Base-by-base conservation (phyloP, 768 basidiomycete genomes). In the Tylopilus cervinicoccineus region DNA sequence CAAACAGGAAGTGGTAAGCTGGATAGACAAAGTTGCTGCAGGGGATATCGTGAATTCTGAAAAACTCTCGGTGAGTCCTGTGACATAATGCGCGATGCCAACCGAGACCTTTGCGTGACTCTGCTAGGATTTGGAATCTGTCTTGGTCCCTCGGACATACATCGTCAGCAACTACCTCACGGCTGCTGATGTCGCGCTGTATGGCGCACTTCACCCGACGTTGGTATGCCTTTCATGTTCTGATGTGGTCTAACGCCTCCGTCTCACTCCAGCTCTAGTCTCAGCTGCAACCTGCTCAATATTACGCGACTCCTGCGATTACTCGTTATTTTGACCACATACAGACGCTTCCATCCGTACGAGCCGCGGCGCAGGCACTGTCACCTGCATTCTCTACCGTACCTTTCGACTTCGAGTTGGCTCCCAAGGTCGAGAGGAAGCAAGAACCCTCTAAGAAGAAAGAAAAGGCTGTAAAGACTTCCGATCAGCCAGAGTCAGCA, bases 311-410 rank as follows among this genome's bases (percentile, higher is more conserved):
- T 46, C 93, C 95, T 6, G 78, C 89, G 19, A 66, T 98, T 32
- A 88, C 88, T 34, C 88, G 96, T 38, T 97, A 95, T 76, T 95
- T 98, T 64, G 88, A 94, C 69, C 92, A 97, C 69, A 79, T 99
- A 50, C 95, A 98, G 71, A 76, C 80, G 38, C 74, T 74, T 19
- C 74, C 84, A 6, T 66, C 77, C 14, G 81, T 96, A 33, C 75
- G 80, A 22, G 71, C 74, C 38, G 76, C 80, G 3, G 79, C 83
- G 6, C 72, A 73, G 37, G 61, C 74, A 1, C 70, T 78, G 24
- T 68, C 76, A 2, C 74, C 79, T 26, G 72, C 77, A 4, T 85
- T 84, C 58, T 67, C 75, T 13, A 51, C 74, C 5, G 74, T 96
- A 13, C 41, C 69, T 1, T 82, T 98, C 55, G 85, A 95, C 62